These are phyloP conservation scores for Royoungia palumana DNA, from an alignment of 768 basidiomycete genomes.

Conservation along the genomic window DNA sequence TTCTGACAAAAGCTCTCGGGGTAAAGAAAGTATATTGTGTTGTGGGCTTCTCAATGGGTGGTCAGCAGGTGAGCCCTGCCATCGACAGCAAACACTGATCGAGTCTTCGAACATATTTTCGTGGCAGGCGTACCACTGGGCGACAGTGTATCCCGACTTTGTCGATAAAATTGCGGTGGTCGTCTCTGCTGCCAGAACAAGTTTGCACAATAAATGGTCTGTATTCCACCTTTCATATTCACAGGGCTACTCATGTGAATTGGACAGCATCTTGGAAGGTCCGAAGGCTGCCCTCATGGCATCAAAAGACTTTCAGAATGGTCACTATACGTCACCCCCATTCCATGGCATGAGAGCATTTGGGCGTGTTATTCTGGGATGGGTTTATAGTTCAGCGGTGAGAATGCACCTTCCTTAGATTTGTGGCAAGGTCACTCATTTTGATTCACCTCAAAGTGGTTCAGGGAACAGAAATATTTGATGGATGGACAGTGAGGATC, in stretches of 20 bases:
- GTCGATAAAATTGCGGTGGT: conserved; percentile 43
- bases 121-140: conserved; percentile 51
- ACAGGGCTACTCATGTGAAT: background rate
- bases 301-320: conserved; percentile 51
- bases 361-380: conserved; percentile 49
- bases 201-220: conserved; percentile 53
- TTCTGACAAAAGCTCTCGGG: conserved; percentile 45
- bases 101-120: background rate
- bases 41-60: conserved; percentile 59
- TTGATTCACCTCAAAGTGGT: conserved; percentile 45
- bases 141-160: conserved; percentile 51
- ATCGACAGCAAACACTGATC: background rate
- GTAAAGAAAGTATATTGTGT: conserved; percentile 44
- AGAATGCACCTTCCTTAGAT: conserved; percentile 69
- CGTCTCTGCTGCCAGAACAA: conserved; percentile 54
- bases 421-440: conserved; percentile 62
- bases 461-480: conserved; percentile 43
- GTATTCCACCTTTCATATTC: conserved; percentile 4
- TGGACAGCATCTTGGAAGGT: conserved; percentile 51
- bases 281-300: conserved; percentile 49
- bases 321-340: conserved; percentile 47
- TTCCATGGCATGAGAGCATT: conserved; percentile 53
- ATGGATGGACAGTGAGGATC: conserved; percentile 36
- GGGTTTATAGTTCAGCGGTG: conserved; percentile 54
- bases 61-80: conserved; percentile 41